Base-by-base conservation (phyloP, 2,329 filamentous ascomycete genomes). In the Xylariomycetidae sp. region DNA sequence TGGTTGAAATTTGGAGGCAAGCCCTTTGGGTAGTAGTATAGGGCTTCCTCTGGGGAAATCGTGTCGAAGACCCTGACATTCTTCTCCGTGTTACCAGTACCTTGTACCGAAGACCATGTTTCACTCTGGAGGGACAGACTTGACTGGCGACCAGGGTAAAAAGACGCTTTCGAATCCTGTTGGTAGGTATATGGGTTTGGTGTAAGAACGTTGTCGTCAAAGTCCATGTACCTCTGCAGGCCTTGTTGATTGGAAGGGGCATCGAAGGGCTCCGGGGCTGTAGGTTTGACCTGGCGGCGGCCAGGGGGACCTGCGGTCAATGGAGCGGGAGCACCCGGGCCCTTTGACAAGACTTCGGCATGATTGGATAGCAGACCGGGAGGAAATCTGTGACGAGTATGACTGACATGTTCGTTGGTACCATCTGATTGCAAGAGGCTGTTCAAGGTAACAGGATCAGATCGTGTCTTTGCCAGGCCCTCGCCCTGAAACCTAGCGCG, bases 301-400 rank as follows among this genome's bases (percentile, higher is more conserved):
- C 72, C 72, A 10, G 72, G 72, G 26, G 72, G 72, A 2, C 72
- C 72, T 17, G 72, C 72, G 14, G 68, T 74, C 42, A 76, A 48
- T 8, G 72, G 72, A 15, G 55, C 61, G n/a, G 70, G 72, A 13
- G 61, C 62, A 5, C 69, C 69, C 1, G 59, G 54, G 1, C 57
- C 57, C 16, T 48, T 53, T 3, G 58, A 47, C 13, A 59, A 40
- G 12, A 48, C 27, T 22, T 42, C 14, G 12, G 34, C 37, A 33
- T 40, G 45, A 49, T n/a, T 46, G 41, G 41, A 41, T 30, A 15
- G 41, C 34, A 8, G 8, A 8, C 8, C 8, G 20, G n/a, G 20
- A 8, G 8, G 20, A n/a, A 8, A 23, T 23, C 20, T 23, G n/a
- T n/a, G 9, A 19, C 27, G 40, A 19, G 27, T 36, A 18, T 9